A percentile compares a stretch with the other conserved stretches of the same genome.
Evolutionary conservation across 2,329 filamentous ascomycete species (phyloP).

Genomic region (Ceratocystis destructans): DNA sequence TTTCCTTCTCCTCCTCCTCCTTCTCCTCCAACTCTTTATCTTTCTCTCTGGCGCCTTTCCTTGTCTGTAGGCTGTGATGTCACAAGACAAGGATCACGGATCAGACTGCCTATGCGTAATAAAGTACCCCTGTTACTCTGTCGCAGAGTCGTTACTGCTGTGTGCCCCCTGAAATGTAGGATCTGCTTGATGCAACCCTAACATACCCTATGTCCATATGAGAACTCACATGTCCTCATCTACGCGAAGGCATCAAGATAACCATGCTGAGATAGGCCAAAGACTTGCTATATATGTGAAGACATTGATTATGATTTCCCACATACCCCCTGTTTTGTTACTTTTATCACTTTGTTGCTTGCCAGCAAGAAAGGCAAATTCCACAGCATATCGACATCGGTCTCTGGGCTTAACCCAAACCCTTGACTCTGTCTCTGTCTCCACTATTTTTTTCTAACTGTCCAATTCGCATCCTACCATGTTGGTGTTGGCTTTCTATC

Average conservation of each 20-base stretch:
- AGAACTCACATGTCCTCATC: not conserved
- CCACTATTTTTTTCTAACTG: not conserved
- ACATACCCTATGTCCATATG: not conserved
- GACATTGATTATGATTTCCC: not conserved
- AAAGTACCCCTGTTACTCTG: not conserved
- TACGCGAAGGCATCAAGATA: not conserved
- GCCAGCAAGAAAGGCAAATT: no score
- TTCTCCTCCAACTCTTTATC: not conserved
- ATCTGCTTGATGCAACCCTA: not conserved
- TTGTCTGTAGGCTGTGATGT: conserved; percentile 1
- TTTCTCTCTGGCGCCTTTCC: not conserved
- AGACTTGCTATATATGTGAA: no score
- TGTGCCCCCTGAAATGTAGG: not conserved
- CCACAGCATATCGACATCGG: no score
- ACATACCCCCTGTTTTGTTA: not conserved
- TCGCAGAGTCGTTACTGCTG: not conserved
- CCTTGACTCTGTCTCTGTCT: not conserved
- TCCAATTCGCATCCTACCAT: not conserved
- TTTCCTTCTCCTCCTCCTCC: not conserved
- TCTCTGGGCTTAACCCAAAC: not conserved
- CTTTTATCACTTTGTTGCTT: not conserved
- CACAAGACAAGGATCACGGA: not conserved
- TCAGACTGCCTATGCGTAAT: not conserved
- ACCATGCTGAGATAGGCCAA: not conserved
- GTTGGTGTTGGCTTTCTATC: not conserved